phyloP scores from a whole-genome alignment of 2,329 filamentous ascomycete genomes.

The Sclerotinia minor region DNA sequence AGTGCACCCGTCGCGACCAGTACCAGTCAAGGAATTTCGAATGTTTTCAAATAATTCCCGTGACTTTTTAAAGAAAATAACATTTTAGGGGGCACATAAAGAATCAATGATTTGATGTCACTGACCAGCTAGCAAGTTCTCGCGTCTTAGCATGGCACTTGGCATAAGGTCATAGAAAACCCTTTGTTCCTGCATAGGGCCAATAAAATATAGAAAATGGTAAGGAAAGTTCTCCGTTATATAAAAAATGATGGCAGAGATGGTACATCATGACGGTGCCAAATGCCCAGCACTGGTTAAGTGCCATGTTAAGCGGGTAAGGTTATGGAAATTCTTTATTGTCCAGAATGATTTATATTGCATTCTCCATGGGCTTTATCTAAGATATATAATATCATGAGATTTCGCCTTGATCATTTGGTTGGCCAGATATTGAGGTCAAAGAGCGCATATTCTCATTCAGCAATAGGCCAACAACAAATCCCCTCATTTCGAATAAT shows the following conservation, averaged over 20 bases:
- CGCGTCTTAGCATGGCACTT: not conserved
- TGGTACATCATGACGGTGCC: not conserved
- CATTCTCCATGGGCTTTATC: not conserved
- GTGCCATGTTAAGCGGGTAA: not conserved
- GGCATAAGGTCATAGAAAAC: not conserved
- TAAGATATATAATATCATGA: not conserved
- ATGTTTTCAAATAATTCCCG: not conserved
- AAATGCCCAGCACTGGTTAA: not conserved
- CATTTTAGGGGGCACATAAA: not conserved
- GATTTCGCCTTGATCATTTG: not conserved
- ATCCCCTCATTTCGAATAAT: not conserved
- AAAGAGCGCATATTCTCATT: not conserved
- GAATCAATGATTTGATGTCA: slow-evolving; percentile 1
- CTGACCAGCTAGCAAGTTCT: not conserved
- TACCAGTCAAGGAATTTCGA: not conserved
- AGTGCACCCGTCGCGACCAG: too few species aligned
- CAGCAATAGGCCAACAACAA: too few species aligned
- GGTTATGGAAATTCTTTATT: not conserved
- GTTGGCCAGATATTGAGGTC: not conserved
- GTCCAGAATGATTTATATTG: not conserved
- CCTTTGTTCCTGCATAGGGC: not conserved
- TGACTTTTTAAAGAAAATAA: not conserved
- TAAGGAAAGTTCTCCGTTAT: not conserved
- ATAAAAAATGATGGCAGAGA: not conserved
- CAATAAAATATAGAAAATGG: not conserved